Conservation (phyloP, 1,284 basidiomycete species). For the Cystobasidium pallidum region DNA sequence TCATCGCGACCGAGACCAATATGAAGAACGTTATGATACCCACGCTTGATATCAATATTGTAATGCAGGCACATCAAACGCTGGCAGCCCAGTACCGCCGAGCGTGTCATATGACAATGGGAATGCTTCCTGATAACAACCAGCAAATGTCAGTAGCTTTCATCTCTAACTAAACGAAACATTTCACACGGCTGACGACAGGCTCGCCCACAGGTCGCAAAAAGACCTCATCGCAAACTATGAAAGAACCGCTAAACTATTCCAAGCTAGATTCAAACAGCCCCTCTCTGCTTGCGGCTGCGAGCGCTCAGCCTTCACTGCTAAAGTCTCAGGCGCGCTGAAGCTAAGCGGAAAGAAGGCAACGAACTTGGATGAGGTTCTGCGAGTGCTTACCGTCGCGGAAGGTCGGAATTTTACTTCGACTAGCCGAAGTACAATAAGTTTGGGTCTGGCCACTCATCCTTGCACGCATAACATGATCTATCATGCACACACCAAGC, state of each 20-base stretch:
- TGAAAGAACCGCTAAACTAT: constrained; percentile 26
- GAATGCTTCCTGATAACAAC: constrained; percentile 37
- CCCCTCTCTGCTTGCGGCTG: constrained; percentile 29
- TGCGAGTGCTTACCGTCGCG: constrained; percentile 9
- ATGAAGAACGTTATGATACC: constrained; percentile 21
- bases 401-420: not conserved
- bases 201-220: constrained; percentile 1
- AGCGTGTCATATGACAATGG: constrained; percentile 19
- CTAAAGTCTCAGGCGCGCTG: constrained; percentile 17
- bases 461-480: constrained; percentile 37
- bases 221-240: constrained; percentile 21
- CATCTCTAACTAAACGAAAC: too few species aligned
- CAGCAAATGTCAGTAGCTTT: constrained; percentile 16
- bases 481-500: constrained; percentile 8
- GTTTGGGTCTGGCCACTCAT: constrained; percentile 15
- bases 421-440: not conserved
- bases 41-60: constrained; percentile 36
- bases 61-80: constrained; percentile 37
- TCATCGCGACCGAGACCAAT: constrained; percentile 16
- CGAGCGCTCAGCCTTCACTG: constrained; percentile 16
- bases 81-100: constrained; percentile 15
- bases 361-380: constrained; percentile 29
- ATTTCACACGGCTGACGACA: not conserved
- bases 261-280: constrained; percentile 31
- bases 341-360: constrained; percentile 18